Conservation (phyloP, 148 eudicot species). For the Limonium bicolor region DNA sequence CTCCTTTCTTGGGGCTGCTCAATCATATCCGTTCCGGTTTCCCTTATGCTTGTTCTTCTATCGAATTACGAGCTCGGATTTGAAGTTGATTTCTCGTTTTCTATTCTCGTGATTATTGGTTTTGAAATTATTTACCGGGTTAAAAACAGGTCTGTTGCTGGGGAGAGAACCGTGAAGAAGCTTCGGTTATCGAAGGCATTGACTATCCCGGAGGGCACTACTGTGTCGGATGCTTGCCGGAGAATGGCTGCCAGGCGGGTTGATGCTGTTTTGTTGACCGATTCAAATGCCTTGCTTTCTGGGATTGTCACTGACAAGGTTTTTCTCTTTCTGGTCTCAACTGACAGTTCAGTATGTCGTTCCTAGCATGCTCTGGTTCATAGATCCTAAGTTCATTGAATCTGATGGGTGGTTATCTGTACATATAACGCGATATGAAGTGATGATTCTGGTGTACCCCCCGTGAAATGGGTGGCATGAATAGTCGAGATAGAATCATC, state of each 20-base stretch:
- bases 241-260: constrained; percentile 58
- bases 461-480: too few species aligned
- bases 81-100: neutral
- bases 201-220: constrained; percentile 89
- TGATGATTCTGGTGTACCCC: too few species aligned
- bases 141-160: constrained; percentile 38
- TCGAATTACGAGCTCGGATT: neutral
- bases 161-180: constrained; percentile 98
- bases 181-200: constrained; percentile 83
- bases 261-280: constrained; percentile 57
- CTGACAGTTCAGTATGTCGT: too few species aligned
- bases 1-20: too few species aligned
- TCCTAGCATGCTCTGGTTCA: too few species aligned
- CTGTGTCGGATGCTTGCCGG: constrained; percentile 86
- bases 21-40: too few species aligned
- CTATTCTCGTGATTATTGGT: neutral
- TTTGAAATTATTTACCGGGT: constrained; percentile 9
- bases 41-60: too few species aligned
- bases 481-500: too few species aligned
- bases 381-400: too few species aligned
- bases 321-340: neutral
- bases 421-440: too few species aligned
- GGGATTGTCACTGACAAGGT: constrained; percentile 51
- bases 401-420: neutral
- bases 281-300: constrained; percentile 58